Conservation (phyloP, 208 protist genomes). For the Trypanosoma congolense region DNA sequence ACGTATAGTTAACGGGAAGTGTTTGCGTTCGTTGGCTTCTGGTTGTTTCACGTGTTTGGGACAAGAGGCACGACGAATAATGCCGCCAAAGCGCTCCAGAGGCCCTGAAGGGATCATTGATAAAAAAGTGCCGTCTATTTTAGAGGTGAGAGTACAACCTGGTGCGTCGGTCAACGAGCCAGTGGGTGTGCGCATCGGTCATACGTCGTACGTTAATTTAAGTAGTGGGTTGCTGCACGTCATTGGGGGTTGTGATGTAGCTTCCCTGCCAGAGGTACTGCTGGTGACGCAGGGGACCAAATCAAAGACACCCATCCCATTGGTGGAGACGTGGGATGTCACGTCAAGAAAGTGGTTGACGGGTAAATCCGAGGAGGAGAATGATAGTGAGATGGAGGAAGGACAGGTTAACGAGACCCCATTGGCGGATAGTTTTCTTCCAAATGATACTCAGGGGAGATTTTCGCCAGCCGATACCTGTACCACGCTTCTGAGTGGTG, state of each 20-base stretch:
- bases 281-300: not conserved
- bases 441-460: not conserved
- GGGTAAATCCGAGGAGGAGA: not conserved
- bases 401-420: not conserved
- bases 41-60: too few relatives aligned
- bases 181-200: slow-evolving; percentile 10
- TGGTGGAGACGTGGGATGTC: slow-evolving; percentile 16
- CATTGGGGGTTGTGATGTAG: slow-evolving; percentile 19
- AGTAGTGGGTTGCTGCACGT: slow-evolving; percentile 16
- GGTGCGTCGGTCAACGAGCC: not conserved
- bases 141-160: slow-evolving; percentile 2
- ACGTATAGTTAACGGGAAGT: too few relatives aligned
- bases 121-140: not conserved
- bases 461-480: not conserved
- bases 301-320: slow-evolving; percentile 2
- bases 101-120: not conserved
- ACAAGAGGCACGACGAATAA: too few relatives aligned
- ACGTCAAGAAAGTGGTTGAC: slow-evolving; percentile 1
- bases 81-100: slow-evolving; percentile 7
- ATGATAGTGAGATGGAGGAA: not conserved
- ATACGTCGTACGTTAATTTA: slow-evolving; percentile 19
- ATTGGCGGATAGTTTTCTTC: not conserved
- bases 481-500: not conserved
- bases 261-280: slow-evolving; percentile 1
- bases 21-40: too few relatives aligned